Base-by-base conservation (phyloP, 257 asterid species). In the Przewalskia tangutica region DNA sequence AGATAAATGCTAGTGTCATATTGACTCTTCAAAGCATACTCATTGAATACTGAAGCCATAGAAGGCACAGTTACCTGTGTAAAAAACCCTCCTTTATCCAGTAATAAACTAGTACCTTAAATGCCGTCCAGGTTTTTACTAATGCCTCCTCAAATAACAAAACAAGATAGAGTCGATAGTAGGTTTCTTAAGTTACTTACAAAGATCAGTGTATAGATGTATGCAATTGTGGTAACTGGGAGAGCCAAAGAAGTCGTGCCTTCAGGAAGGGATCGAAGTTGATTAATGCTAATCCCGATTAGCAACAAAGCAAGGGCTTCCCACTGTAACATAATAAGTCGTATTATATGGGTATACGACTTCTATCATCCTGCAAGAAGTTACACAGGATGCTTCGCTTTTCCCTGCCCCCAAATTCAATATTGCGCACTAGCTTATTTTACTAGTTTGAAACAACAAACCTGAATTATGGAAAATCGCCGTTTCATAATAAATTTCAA, bases 231-330 rank as follows among this genome's bases (percentile, higher is more conserved):
- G 82, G 99, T 68, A 75, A 94, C 91, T 54, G 99, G 97, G 85
- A 96, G 97, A 85, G 88, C 98, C 94, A 94, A 83, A 83, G 98
- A 91, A 86, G 89, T 65, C 73, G 95, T 71, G 71, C 93, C 95
- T 86, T 88, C 99, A 5, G 99, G 99, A 40, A 82, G 82, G 85
- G 98, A 89, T 63, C 93, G 93, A 82, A 97, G 95, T 85, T 97
- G 99, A 86, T 97, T 97, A 82, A 97, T 91, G 38, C 93, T 91
- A 73, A 97, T 94, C 75, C 99, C 99, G 83, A 97, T 97, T 79
- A 97, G 97, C 96, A 97, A 82, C 87, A 97, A 82, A 27, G 98
- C 98, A 80, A 97, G 99, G 84, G 99, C 99, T 89, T 97, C 99
- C 99, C 99, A 94, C 98, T 97, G 91, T 64, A 20, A 76, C 12